Conservation (phyloP, 306 rosid species). For the Trichosanthes cucumerina region DNA sequence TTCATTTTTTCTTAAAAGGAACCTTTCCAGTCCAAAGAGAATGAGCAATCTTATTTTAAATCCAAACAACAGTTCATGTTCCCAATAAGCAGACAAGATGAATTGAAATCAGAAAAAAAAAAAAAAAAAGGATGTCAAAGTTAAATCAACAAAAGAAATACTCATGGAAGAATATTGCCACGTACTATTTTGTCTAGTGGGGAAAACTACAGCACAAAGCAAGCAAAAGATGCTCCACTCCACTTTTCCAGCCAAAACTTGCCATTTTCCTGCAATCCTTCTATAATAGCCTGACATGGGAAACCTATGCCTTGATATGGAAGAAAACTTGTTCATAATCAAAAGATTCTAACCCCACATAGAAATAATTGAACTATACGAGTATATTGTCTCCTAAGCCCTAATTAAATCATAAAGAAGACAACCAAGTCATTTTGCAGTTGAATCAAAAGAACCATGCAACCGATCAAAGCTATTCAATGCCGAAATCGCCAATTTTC, state of each 20-base stretch:
- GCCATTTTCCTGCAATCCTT: neutral
- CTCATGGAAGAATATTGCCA: neutral
- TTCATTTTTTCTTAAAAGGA: neutral
- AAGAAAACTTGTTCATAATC: neutral
- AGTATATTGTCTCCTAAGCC: neutral
- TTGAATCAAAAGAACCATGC: neutral
- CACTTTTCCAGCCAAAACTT: neutral
- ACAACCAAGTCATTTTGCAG: neutral
- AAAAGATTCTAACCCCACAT: neutral
- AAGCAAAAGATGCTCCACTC: neutral
- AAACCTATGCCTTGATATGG: neutral
- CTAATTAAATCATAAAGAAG: neutral
- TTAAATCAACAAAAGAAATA: slow-evolving; percentile 3
- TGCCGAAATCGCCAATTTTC: neutral
- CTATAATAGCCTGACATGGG: neutral
- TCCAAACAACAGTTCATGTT: slow-evolving; percentile 1
- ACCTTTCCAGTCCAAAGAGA: neutral
- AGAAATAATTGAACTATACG: neutral
- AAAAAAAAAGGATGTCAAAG: neutral
- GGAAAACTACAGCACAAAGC: neutral
- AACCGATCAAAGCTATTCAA: neutral
- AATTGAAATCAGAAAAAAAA: neutral
- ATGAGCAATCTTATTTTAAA: slow-evolving; percentile 3
- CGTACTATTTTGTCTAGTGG: neutral
- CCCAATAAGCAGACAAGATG: neutral